These are phyloP conservation scores for Exophiala sideris DNA, from an alignment of 2,329 filamentous ascomycete species.

Conservation along the genomic window DNA sequence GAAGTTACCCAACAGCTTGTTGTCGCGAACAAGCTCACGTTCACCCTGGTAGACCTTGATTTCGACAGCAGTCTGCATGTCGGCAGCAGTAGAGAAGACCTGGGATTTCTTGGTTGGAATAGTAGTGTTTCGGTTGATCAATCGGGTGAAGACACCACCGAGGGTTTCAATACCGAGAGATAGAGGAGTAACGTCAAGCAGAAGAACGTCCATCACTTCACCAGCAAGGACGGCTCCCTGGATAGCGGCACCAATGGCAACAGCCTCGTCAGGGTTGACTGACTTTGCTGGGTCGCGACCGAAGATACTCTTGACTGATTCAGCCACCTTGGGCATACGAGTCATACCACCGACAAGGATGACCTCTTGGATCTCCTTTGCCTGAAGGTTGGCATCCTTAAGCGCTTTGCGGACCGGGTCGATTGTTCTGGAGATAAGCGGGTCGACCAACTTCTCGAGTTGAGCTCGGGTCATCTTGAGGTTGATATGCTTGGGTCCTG, in stretches of 20 bases:
- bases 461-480: conserved; percentile 86
- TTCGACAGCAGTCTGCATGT: conserved; percentile 98
- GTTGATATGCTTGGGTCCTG: conserved; percentile 98
- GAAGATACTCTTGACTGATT: conserved; percentile 96
- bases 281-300: conserved; percentile 96
- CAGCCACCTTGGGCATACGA: conserved; percentile 96
- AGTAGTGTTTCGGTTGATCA: conserved; percentile 99
- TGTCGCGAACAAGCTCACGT: conserved; percentile 97
- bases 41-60: conserved; percentile 99
- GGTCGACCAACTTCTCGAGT: conserved; percentile 89
- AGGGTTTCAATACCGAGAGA: conserved; percentile 98
- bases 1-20: conserved; percentile 99
- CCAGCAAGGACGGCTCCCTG: conserved; percentile 95
- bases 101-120: conserved; percentile 99
- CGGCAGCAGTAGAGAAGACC: conserved; percentile 93
- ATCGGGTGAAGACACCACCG: conserved; percentile 92
- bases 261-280: conserved; percentile 97
- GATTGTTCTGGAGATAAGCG: conserved; percentile 78
- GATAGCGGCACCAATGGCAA: conserved; percentile 94
- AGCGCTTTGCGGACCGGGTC: conserved; percentile 95
- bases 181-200: conserved; percentile 92
- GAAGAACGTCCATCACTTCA: conserved; percentile 92
- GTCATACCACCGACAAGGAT: conserved; percentile 99
- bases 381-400: conserved; percentile 87
- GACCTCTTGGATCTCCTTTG: conserved; percentile 95